A percentile compares a stretch with the other conserved stretches of the same genome.
phyloP scores from a whole-genome alignment of 2,329 filamentous ascomycete species.

The Arthrobotrys pseudoclavata region DNA sequence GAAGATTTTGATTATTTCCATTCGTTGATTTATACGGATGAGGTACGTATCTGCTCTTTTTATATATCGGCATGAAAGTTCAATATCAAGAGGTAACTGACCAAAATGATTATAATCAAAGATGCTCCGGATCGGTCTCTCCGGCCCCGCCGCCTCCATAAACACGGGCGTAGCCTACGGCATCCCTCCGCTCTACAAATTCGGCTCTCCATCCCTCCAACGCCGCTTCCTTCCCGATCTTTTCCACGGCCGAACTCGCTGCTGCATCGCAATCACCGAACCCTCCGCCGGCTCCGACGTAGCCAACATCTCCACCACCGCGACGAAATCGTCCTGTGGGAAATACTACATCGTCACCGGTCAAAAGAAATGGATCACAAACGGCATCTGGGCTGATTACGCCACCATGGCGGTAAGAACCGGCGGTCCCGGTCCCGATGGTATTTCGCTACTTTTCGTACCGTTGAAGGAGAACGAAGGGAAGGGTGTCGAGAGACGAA shows the following conservation, averaged over 20 bases:
- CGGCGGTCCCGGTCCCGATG: constrained; percentile 74
- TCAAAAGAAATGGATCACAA: constrained; percentile 85
- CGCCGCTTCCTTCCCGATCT: constrained; percentile 77
- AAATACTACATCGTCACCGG: constrained; percentile 79
- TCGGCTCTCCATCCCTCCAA: constrained; percentile 74
- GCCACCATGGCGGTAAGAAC: constrained; percentile 80
- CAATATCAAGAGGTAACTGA: background rate
- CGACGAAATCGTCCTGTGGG: constrained; percentile 74
- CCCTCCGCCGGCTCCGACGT: constrained; percentile 81
- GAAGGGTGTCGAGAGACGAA: constrained; percentile 76
- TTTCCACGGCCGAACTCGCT: constrained; percentile 75
- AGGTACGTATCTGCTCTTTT: constrained; percentile 67
- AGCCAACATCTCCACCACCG: constrained; percentile 78
- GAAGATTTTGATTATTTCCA: constrained; percentile 82
- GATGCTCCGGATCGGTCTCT: constrained; percentile 76
- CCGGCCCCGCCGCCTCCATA: constrained; percentile 75
- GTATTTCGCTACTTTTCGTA: constrained; percentile 77
- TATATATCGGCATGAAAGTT: background rate
- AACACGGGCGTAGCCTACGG: constrained; percentile 81
- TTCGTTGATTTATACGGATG: constrained; percentile 78
- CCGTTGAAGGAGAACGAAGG: constrained; percentile 73
- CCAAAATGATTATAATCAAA: constrained; percentile 62
- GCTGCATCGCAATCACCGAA: constrained; percentile 84
- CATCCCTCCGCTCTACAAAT: constrained; percentile 79
- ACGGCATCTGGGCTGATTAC: constrained; percentile 78